Base-by-base conservation (phyloP, 305 asterid genomes). In the Stenogyne calaminthoides region DNA sequence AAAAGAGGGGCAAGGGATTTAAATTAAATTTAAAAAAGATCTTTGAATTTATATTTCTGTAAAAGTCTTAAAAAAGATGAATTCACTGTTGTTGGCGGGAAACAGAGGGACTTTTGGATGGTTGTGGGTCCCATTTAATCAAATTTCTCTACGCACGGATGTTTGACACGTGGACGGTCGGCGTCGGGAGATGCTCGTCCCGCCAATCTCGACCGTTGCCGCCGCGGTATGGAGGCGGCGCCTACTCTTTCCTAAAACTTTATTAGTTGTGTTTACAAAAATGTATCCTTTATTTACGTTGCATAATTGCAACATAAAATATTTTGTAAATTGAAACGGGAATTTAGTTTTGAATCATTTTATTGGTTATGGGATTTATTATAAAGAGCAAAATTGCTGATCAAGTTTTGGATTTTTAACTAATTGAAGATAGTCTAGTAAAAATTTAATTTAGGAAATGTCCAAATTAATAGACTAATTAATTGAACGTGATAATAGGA, bases 201-300 rank as follows among this genome's bases (percentile, higher is more conserved):
- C 92, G 87, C 78, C 80, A 80, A 87, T 86, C 84, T 83, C 85
- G 95, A 88, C 83, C 81, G 73, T 63, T 74, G 83, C 75, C 73
- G 62, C 32, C 81, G 86, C 76, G 64, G 70, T 10, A 63, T 60
- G 72, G 84, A 77, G 82, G 82, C 87, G 89, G 82, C 84, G 85
- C 75, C 76, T 46, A 20, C 51, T 27, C 52, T 74, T 78, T 56
- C 27, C 16, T 15, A 32, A 54, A 32, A 54, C 64, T 69, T 78
- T 67, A 59, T 32, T 58, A 32, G 61, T 40, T n/a, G 32, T 46
- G 18, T 14, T 15, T 61, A 18, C 9, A 37, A 36, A 36, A 37
- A 37, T 37, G 16, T 15, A 3, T 2, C 19, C 29, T 36, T 36
- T 15, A 34, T 8, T 63, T 37, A 9, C 15, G 25, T 39, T 42